Base-by-base conservation (phyloP, 1,139 yeast species). In the Dujonia santamariae region DNA sequence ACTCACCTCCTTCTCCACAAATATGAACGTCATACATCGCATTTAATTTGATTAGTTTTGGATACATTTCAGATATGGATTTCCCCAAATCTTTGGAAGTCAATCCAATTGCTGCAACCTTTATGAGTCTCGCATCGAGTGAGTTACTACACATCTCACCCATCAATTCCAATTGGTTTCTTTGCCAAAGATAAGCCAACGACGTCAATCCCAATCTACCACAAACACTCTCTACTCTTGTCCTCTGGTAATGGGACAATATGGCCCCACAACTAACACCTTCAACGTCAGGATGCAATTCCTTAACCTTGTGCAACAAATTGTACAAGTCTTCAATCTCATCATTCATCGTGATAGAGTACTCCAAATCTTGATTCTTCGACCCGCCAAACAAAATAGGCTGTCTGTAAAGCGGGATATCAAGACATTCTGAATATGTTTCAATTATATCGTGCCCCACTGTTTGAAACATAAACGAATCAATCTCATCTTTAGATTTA, bases 1-100 rank as follows among this genome's bases (percentile, higher is more conserved):
- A 92, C 56, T 92, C 98, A 1, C 98, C 98, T 15, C 98, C 98
- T 63, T 92, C 98, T 7, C 98, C 98, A 63, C 98, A 92, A 0
- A 92, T 78, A 55, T 92, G 97, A 7, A 90, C 85, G 2, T 90
- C 95, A 55, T 78, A 90, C 59, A 64, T 61, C 8, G 55, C 45
- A 50, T 90, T 84, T 44, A 90, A 63, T 26, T 65, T 66, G 8
- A 72, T 48, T 51, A 92, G 58, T 1, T 66, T 71, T 0, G 87
- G 83, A 37, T 75, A 74, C 45, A 84, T 63, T 44, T 85, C 73
- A 2, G 67, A 72, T 28, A 92, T 64, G 4, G 81, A 64, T 52
- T 75, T 72, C 1, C 94, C 95, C 40, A 92, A 63, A 58, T 88
- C 87, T 1, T 52, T 53, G 8, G 72, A 65, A 35, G 72, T 67